Base-by-base conservation (phyloP, 257 asterid genomes). In the Verbascum thapsus region DNA sequence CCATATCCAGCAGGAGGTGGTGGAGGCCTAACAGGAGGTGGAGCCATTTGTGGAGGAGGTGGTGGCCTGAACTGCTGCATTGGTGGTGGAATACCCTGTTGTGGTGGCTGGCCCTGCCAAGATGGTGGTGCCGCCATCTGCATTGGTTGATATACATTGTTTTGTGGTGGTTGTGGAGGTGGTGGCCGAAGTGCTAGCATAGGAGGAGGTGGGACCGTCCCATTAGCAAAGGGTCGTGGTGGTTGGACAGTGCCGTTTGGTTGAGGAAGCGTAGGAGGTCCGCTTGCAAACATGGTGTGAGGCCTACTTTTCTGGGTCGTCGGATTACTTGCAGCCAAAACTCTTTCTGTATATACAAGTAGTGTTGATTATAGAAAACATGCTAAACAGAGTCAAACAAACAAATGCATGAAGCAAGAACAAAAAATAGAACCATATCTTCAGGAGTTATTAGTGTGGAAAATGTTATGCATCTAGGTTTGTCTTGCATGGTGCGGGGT, bases 201-300 rank as follows among this genome's bases (percentile, higher is more conserved):
- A 0, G 94, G 85, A 34, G 88, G 67, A 34, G 96, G 95, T 55
- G 88, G 97, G 51, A 83, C 50, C 15, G 68, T 42, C 10, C 96
- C 96, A 34, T 81, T 89, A 8, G 78, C 73, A 72, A 89, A 89
- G 41, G 95, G 95, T 62, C 90, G 76, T 18, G 97, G 96, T 45
- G 90, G 91, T 16, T 15, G 89, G 88, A 81, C 71, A 0, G 75
- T 44, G 17, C 86, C 89, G 32, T 83, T 89, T 22, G 88, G 81
- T 72, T 83, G 96, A 26, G 82, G 79, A 17, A 85, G 79, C 0
- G 83, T 67, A 1, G 97, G 99, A 53, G 99, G 99, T 56, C 94
- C 99, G 72, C 94, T 89, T 1, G 99, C 97, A 73, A 92, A 92
- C 91, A 92, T 67, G 8, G 99, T 92, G 56, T 92, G 99, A 20